These are phyloP conservation scores for Apiotrichum gracile DNA, from an alignment of 1,284 basidiomycete species.

Conservation along the genomic window DNA sequence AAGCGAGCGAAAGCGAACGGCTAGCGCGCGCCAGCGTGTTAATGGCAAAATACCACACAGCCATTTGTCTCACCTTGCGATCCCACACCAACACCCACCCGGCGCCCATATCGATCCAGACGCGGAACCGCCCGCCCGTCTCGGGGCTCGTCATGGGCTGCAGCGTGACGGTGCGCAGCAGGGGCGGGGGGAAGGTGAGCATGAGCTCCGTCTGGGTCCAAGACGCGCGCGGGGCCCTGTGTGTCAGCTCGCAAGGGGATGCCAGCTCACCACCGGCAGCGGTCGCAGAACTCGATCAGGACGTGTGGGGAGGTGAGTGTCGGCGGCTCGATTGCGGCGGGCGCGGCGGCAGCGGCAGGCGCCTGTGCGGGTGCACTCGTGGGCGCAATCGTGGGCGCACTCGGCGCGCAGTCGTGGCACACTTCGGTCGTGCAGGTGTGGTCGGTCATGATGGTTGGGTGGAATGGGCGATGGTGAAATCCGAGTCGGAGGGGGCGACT, in stretches of 20 bases:
- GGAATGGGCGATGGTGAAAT: too few species aligned
- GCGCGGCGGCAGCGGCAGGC: background rate
- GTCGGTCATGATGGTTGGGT: background rate
- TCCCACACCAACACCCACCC: constrained; percentile 46
- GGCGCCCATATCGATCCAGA: constrained; percentile 61
- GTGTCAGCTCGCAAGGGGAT: constrained; percentile 60
- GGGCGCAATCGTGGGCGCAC: background rate
- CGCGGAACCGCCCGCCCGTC: constrained; percentile 77
- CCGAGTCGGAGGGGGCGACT: too few species aligned
- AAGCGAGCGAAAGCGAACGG: too few species aligned
- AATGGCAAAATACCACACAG: too few species aligned
- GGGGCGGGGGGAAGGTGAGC: constrained; percentile 75
- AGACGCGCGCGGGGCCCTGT: constrained; percentile 57
- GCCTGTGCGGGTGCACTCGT: background rate
- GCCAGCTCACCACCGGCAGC: constrained; percentile 54
- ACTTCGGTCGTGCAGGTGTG: background rate
- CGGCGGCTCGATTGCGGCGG: constrained; percentile 55
- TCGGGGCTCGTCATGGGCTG: constrained; percentile 71
- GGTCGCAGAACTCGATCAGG: constrained; percentile 78
- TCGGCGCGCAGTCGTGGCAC: background rate
- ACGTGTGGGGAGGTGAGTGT: constrained; percentile 50
- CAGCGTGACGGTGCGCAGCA: constrained; percentile 60
- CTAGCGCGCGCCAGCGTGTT: too few species aligned
- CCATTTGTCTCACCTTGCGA: constrained; percentile 45
- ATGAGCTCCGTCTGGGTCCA: constrained; percentile 86